Evolutionary conservation across 2,329 filamentous ascomycete genomes (phyloP).

Genomic region (Cercospora berteroae): DNA sequence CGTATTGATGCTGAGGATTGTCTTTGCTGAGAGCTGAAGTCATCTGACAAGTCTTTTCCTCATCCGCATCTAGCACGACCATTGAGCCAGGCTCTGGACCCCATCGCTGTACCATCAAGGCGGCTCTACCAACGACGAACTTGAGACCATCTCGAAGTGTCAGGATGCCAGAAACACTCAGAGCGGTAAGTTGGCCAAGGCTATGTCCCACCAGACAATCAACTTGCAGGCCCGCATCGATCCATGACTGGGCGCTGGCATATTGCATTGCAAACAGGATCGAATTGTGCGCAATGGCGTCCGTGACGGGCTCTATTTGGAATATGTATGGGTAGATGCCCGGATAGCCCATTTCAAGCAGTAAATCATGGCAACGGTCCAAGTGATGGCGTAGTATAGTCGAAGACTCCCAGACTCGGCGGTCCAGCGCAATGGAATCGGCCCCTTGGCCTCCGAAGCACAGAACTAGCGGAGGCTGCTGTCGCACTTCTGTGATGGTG

Average conservation of each 20-base stretch:
- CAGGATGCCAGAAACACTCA: slow-evolving; percentile 12
- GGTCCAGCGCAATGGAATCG: slow-evolving; percentile 10
- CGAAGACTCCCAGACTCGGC: slow-evolving; percentile 1
- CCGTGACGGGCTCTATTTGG: slow-evolving; percentile 7
- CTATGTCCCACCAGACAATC: slow-evolving; percentile 17
- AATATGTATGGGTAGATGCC: slow-evolving; percentile 21
- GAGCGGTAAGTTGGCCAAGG: slow-evolving; percentile 18
- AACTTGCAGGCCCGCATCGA: slow-evolving; percentile 15
- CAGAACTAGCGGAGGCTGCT: slow-evolving; percentile 7
- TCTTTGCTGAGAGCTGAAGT: background rate
- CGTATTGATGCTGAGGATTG: background rate
- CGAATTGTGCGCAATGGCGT: slow-evolving; percentile 14
- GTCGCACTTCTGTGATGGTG: background rate
- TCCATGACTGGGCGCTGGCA: slow-evolving; percentile 17
- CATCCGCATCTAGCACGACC: slow-evolving; percentile 15
- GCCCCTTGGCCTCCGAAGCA: slow-evolving; percentile 22
- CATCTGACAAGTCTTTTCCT: background rate
- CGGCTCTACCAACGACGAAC: slow-evolving; percentile 15
- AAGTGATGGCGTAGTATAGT: slow-evolving; percentile 11
- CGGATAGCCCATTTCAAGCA: slow-evolving; percentile 1
- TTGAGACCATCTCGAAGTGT: slow-evolving; percentile 11
- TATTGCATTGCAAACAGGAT: slow-evolving; percentile 19
- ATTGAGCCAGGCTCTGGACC: slow-evolving; percentile 16
- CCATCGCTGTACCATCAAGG: slow-evolving; percentile 9
- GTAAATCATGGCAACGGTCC: slow-evolving; percentile 13